Evolutionary conservation across 179 eudicot species (phyloP).

Genomic region (Drosera spatulata): DNA sequence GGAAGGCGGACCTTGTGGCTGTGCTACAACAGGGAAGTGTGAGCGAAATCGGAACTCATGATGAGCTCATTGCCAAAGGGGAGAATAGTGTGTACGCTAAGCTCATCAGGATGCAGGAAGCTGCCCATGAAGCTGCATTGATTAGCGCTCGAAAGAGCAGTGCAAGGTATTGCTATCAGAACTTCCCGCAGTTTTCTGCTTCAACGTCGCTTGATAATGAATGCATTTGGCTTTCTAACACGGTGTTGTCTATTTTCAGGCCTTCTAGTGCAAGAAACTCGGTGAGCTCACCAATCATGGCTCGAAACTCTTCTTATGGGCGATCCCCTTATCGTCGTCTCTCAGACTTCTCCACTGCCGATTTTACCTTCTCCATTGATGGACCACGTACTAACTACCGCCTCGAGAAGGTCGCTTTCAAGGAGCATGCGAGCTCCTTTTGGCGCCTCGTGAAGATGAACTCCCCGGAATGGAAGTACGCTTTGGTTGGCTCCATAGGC

Average conservation of each 20-base stretch:
- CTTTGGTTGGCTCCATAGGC: constrained; percentile 75
- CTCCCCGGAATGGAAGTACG: constrained; percentile 92
- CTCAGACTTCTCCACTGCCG: constrained; percentile 93
- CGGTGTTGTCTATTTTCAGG: constrained; percentile 27
- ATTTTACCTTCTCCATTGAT: constrained; percentile 72
- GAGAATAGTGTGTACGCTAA: constrained; percentile 71
- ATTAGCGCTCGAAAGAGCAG: constrained; percentile 91
- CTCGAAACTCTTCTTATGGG: constrained; percentile 91
- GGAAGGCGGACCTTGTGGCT: constrained; percentile 92
- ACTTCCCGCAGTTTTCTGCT: not conserved
- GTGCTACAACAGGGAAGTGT: constrained; percentile 89
- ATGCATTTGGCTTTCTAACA: no score
- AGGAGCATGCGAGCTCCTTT: constrained; percentile 94
- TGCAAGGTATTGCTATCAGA: constrained; percentile 50
- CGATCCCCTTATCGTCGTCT: constrained; percentile 96
- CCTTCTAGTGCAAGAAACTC: constrained; percentile 99
- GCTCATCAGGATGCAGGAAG: constrained; percentile 93
- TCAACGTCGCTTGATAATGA: no score
- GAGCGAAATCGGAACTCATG: constrained; percentile 82
- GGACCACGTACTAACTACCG: constrained; percentile 28
- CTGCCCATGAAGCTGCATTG: constrained; percentile 83
- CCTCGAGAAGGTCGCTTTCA: constrained; percentile 75
- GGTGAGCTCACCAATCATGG: constrained; percentile 91
- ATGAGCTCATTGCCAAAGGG: constrained; percentile 82
- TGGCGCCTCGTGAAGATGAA: constrained; percentile 95